Conservation (phyloP, 2,329 filamentous ascomycete genomes). For the Epichloe glyceriae region DNA sequence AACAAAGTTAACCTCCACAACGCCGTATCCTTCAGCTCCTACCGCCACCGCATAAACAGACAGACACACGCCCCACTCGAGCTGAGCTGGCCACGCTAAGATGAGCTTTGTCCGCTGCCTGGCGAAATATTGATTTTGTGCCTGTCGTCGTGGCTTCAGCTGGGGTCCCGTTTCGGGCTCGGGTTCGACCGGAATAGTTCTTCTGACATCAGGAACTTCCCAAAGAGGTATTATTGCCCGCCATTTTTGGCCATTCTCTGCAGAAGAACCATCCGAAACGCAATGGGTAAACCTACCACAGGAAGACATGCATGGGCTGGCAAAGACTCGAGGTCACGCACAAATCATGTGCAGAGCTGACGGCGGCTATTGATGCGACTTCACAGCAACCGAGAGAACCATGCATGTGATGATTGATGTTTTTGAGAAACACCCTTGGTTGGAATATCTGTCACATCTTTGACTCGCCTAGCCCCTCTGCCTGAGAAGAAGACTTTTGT, state of each 20-base stretch:
- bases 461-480: too few relatives aligned
- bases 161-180: not conserved
- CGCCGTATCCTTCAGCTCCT: slow-evolving; percentile 5
- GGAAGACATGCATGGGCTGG: too few relatives aligned
- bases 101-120: slow-evolving; percentile 11
- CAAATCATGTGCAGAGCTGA: slow-evolving; percentile 10
- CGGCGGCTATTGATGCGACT: slow-evolving; percentile 11
- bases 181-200: not conserved
- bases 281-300: too few relatives aligned
- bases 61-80: slow-evolving; percentile 7
- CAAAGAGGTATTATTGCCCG: not conserved
- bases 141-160: not conserved
- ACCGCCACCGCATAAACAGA: slow-evolving; percentile 4
- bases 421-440: slow-evolving; percentile 7
- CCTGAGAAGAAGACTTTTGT: not conserved
- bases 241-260: slow-evolving; percentile 8
- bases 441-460: slow-evolving; percentile 6
- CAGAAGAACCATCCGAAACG: slow-evolving; percentile 4
- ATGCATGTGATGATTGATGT: slow-evolving; percentile 8
- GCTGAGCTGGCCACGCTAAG: slow-evolving; percentile 9
- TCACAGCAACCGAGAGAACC: slow-evolving; percentile 4
- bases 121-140: slow-evolving; percentile 9
- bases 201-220: not conserved
- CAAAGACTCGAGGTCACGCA: not conserved
- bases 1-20: slow-evolving; percentile 9